A percentile compares a stretch with the other conserved stretches of the same genome.
Conservation (phyloP, 805 yeast species). For the Sugiyamaella chiloensis region DNA sequence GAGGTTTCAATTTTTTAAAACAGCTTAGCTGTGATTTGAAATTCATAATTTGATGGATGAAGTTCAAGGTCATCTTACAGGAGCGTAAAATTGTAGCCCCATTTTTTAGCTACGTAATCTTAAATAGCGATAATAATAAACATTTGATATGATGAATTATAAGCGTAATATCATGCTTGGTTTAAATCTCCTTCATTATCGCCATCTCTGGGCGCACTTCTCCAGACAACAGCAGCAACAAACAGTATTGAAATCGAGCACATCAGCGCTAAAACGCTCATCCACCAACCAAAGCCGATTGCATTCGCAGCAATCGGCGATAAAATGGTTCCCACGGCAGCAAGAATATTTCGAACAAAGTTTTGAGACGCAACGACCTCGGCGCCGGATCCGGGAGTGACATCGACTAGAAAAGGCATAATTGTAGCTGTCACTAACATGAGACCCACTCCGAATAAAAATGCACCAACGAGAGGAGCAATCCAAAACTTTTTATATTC, state of each 20-base stretch:
- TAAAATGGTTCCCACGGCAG: slow-evolving; percentile 2
- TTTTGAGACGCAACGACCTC: slow-evolving; percentile 3
- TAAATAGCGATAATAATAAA: too few relatives aligned
- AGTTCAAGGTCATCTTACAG: too few relatives aligned
- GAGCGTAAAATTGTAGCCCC: too few relatives aligned
- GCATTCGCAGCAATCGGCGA: slow-evolving; percentile 1
- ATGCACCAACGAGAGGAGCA: slow-evolving; percentile 5
- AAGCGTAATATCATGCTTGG: too few relatives aligned
- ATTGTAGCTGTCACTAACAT: slow-evolving; percentile 4
- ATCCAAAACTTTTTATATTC: slow-evolving; percentile 4
- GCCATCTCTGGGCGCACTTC: too few relatives aligned
- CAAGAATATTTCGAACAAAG: slow-evolving; percentile 2
- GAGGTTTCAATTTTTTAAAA: too few relatives aligned
- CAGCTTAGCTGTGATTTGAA: too few relatives aligned
- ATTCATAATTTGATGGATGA: too few relatives aligned
- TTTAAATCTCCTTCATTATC: too few relatives aligned
- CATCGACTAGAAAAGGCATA: slow-evolving; percentile 5
- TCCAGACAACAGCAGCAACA: neutral
- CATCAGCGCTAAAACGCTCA: neutral
- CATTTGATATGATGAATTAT: too few relatives aligned
- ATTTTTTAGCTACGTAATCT: too few relatives aligned
- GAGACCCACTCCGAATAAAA: slow-evolving; percentile 4
- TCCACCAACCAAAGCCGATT: slow-evolving; percentile 10
- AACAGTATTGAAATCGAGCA: neutral
- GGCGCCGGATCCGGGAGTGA: slow-evolving; percentile 1